Base-by-base conservation (phyloP, 345 rosid genomes). In the Salix brachista region DNA sequence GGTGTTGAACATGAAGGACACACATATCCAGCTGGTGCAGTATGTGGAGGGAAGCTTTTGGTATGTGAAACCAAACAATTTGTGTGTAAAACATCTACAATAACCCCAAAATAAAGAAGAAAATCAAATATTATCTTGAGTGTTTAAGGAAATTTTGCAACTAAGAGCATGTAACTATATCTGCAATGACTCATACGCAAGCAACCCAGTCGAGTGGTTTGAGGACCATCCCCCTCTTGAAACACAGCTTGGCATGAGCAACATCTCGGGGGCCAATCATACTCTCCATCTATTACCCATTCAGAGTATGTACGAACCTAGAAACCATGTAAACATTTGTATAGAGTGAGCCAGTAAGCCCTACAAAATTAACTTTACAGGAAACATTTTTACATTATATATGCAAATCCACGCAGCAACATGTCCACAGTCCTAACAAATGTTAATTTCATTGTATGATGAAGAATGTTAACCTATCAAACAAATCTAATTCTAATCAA, bases 271-370 rank as follows among this genome's bases (percentile, higher is more conserved):
- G 99, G 97, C 94, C 97, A 93, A 69, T 96, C 98, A 83, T 96
- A 94, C 80, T 91, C 99, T 78, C 94, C 99, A 82, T 96, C 99
- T 84, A 92, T 96, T 74, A 96, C 99, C 98, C 99, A 96, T 72
- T 96, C 99, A 13, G 99, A 96, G 89, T 96, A 96, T 17, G 99
- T 93, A 34, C 91, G 95, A 65, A 96, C 84, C 99, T 96, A 84
- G 61, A 79, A 61, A 84, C 6, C 50, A 46, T 26, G 30, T 50
- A 58, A 48, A 78, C 19, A 72, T 19, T 71, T 50, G 42, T 28
- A 70, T 5, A 60, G 61, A 9, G 65, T n/a, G 34, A 76, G 60
- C 78, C 48, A 14, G 25, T 5, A 10, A 71, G 58, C 46, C 68
- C 13, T 32, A 21, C 37, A 34, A 30, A 26, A 30, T 58, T 12